Conservation (phyloP, 2,329 filamentous ascomycete genomes). For the Bipolaris oryzae region DNA sequence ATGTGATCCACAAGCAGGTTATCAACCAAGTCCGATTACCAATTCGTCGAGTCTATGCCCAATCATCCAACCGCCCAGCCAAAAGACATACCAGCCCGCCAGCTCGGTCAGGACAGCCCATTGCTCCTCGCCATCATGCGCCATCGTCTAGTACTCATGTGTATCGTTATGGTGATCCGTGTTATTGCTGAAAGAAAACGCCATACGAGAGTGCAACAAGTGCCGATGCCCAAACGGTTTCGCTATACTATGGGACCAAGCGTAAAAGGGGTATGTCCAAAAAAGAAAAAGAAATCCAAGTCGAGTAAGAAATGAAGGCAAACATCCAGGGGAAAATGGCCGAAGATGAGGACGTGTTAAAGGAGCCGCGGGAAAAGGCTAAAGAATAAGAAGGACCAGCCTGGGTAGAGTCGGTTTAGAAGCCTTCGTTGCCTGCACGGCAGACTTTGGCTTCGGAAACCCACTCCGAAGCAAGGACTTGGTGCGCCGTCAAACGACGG, state of each 20-base stretch:
- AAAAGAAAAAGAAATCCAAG: constrained; percentile 25
- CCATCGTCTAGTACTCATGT: constrained; percentile 33
- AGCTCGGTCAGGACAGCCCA: constrained; percentile 5
- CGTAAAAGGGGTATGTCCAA: constrained; percentile 47
- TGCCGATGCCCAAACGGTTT: constrained; percentile 31
- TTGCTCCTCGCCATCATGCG: constrained; percentile 14
- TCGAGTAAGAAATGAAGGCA: constrained; percentile 28
- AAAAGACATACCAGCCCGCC: constrained; percentile 18
- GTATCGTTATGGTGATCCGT: constrained; percentile 25
- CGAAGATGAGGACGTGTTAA: constrained; percentile 25
- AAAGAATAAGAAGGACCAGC: constrained; percentile 17
- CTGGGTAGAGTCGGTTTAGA: constrained; percentile 58
- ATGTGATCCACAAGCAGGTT: constrained; percentile 22
- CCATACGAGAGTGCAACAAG: constrained; percentile 31
- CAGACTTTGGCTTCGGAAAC: constrained; percentile 96
- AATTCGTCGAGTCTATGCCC: constrained; percentile 33
- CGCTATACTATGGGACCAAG: constrained; percentile 46
- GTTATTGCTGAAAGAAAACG: constrained; percentile 29
- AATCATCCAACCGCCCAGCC: constrained; percentile 15
- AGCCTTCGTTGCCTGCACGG: constrained; percentile 93
- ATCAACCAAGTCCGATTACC: constrained; percentile 20
- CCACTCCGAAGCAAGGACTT: constrained; percentile 98
- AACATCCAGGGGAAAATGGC: constrained; percentile 25
- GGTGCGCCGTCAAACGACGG: constrained; percentile 90
- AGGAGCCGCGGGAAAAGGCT: constrained; percentile 11